phyloP scores from a whole-genome alignment of 75 land plant species.

The Larix kaempferi region DNA sequence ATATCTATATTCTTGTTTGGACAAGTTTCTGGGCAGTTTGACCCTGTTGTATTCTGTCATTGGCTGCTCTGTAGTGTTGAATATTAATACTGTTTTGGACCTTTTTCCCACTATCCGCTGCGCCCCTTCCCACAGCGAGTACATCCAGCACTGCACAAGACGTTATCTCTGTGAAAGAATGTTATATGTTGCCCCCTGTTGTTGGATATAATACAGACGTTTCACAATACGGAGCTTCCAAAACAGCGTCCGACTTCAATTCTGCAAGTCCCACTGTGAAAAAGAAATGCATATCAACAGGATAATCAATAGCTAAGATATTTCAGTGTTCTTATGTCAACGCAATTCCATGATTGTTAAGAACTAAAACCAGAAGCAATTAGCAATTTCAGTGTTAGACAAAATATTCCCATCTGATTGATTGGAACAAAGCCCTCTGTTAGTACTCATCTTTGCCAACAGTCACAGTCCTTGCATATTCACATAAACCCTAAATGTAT shows the following conservation, averaged over 20 bases:
- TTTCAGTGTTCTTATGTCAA: background rate
- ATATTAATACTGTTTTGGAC: too few relatives aligned
- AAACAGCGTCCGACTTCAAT: conserved; percentile 25
- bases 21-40: too few relatives aligned
- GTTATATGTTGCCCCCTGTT: conserved; percentile 66
- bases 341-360: background rate
- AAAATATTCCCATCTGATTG: too few relatives aligned
- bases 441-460: too few relatives aligned
- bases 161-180: conserved; percentile 62
- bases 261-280: conserved; percentile 24
- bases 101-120: too few relatives aligned
- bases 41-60: too few relatives aligned
- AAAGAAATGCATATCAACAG: too few relatives aligned
- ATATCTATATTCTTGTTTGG: too few relatives aligned
- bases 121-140: conserved; percentile 55
- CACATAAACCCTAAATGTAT: conserved; percentile 36
- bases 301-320: too few relatives aligned
- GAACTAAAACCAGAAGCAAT: background rate
- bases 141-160: conserved; percentile 74
- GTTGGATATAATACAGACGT: conserved; percentile 47
- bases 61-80: too few relatives aligned
- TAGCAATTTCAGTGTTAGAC: too few relatives aligned
- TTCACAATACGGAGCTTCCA: conserved; percentile 34
- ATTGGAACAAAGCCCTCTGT: too few relatives aligned
- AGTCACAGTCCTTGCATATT: conserved; percentile 39